These are phyloP conservation scores for Populus alba DNA, from an alignment of 345 rosid genomes.

Conservation along the genomic window DNA sequence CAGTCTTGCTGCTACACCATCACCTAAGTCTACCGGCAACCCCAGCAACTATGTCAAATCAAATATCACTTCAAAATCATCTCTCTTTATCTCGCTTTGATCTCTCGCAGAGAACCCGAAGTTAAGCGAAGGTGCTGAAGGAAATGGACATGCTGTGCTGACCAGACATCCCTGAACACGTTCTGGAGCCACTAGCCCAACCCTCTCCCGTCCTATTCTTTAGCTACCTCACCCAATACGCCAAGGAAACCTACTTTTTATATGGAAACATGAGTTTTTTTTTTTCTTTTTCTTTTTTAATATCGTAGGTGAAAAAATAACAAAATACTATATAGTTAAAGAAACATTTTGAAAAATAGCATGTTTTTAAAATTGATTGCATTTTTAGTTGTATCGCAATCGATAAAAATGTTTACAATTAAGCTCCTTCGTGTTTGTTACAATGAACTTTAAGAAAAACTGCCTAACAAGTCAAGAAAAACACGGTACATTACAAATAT, in stretches of 20 bases:
- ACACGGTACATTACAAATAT: no score
- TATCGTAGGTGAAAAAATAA: no score
- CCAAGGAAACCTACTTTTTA: background rate
- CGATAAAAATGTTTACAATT: no score
- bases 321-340: no score
- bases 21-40: conserved; percentile 20
- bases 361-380: no score
- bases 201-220: background rate
- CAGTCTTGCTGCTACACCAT: conserved; percentile 1
- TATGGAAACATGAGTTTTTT: background rate
- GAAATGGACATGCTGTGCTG: conserved; percentile 33
- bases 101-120: conserved; percentile 13
- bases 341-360: no score
- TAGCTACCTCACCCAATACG: conserved; percentile 8
- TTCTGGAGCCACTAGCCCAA: background rate
- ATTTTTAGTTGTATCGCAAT: no score
- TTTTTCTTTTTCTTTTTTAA: no score
- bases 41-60: conserved; percentile 41
- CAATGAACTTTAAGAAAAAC: no score
- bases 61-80: conserved; percentile 33
- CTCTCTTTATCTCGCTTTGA: background rate
- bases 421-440: no score
- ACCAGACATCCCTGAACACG: conserved; percentile 11
- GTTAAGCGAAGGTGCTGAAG: conserved; percentile 6
- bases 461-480: no score